phyloP scores from a whole-genome alignment of 163 green algal species.

The Prototheca stagnorum region DNA sequence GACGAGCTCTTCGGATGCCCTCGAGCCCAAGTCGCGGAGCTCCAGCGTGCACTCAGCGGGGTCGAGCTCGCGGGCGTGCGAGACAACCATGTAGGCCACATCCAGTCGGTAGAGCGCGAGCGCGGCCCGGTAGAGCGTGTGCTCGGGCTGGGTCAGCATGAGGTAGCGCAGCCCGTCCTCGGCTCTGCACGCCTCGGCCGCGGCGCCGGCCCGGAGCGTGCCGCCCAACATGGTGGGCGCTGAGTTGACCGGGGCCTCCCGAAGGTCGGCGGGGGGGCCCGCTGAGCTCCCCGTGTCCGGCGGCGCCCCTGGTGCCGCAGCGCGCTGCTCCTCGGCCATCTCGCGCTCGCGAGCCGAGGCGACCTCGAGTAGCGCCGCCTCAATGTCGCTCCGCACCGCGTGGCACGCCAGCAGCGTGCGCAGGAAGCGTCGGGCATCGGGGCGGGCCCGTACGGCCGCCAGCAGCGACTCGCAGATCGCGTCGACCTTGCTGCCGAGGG shows the following conservation, averaged over 20 bases:
- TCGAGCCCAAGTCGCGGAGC: conserved; percentile 36
- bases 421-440: conserved; percentile 16
- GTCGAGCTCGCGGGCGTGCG: conserved; percentile 57
- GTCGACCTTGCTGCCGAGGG: conserved; percentile 52
- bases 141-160: conserved; percentile 51
- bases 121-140: conserved; percentile 60
- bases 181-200: too few species aligned
- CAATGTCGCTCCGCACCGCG: conserved; percentile 37
- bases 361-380: conserved; percentile 47
- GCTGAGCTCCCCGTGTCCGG: too few species aligned
- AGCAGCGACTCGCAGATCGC: conserved; percentile 37
- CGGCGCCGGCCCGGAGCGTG: too few species aligned
- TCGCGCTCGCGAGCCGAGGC: too few species aligned
- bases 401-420: conserved; percentile 35
- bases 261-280: too few species aligned
- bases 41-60: conserved; percentile 74
- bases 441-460: conserved; percentile 14
- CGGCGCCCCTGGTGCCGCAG: not conserved
- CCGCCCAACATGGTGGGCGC: too few species aligned
- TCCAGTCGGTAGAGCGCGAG: conserved; percentile 77
- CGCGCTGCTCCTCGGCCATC: conserved; percentile 43
- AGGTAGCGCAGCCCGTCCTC: conserved; percentile 67
- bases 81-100: conserved; percentile 83
- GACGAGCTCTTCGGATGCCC: conserved; percentile 16
- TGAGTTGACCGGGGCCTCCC: too few species aligned